Percentiles rank a stretch among this genome's conserved stretches.
phyloP scores from a whole-genome alignment of 352 stramenopile genomes.

The Phytophthora macrochlamydospora region DNA sequence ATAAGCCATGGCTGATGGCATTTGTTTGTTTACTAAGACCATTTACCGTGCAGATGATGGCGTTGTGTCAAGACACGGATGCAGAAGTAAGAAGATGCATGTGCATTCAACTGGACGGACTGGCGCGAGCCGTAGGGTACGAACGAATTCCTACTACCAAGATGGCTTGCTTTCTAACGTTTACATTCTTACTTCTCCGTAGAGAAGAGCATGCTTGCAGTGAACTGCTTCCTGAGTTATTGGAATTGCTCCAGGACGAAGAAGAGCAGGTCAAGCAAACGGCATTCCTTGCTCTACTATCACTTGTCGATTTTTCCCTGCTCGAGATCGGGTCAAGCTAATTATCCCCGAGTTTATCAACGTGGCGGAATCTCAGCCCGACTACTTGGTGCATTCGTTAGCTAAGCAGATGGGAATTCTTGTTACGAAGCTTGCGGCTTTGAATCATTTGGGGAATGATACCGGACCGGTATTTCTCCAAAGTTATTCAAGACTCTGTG shows the following conservation, averaged over 20 bases:
- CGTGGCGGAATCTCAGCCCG: constrained; percentile 56
- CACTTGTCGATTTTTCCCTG: constrained; percentile 77
- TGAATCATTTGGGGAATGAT: constrained; percentile 67
- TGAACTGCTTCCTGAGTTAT: constrained; percentile 72
- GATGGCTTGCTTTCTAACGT: neutral
- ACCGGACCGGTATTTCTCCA: constrained; percentile 56
- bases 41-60: constrained; percentile 70
- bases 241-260: constrained; percentile 82
- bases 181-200: neutral
- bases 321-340: constrained; percentile 54
- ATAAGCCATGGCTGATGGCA: neutral
- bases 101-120: constrained; percentile 80
- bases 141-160: neutral
- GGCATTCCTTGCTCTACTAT: constrained; percentile 74
- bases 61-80: constrained; percentile 83
- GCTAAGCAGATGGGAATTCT: constrained; percentile 63
- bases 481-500: constrained; percentile 65
- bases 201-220: constrained; percentile 70
- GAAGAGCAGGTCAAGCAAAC: constrained; percentile 85
- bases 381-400: constrained; percentile 62
- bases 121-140: constrained; percentile 75
- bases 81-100: constrained; percentile 84
- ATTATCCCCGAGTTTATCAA: constrained; percentile 74
- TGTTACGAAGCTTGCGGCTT: constrained; percentile 64
- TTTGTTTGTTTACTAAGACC: neutral